phyloP scores from a whole-genome alignment of 805 yeast species.

The Ogataea henricii region DNA sequence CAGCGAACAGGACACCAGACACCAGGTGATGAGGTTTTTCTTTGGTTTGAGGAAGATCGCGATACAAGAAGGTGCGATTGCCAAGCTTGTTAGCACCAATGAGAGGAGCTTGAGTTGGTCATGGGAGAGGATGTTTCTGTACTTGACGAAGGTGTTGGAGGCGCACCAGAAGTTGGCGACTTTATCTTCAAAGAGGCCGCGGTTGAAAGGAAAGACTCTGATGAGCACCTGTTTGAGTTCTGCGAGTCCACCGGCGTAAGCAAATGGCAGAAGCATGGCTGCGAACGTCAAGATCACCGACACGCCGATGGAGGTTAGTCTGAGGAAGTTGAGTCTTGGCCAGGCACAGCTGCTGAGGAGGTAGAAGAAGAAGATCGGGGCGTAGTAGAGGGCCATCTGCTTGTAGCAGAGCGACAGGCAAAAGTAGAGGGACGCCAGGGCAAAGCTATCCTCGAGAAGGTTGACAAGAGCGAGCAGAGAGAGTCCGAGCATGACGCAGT shows the following conservation, averaged over 20 bases:
- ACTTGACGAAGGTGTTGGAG: constrained; percentile 76
- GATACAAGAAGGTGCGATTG: constrained; percentile 58
- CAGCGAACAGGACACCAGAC: constrained; percentile 80
- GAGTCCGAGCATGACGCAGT: constrained; percentile 91
- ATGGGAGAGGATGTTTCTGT: constrained; percentile 54
- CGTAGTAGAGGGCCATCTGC: constrained; percentile 93
- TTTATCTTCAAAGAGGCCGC: constrained; percentile 96
- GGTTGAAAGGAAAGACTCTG: constrained; percentile 86
- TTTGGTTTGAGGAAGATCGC: constrained; percentile 52
- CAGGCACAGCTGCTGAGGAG: constrained; percentile 57
- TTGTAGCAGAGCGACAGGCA: constrained; percentile 80
- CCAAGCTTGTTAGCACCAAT: constrained; percentile 50
- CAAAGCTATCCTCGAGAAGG: constrained; percentile 61
- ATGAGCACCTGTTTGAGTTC: constrained; percentile 58
- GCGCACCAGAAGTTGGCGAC: constrained; percentile 98
- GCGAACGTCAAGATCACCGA: constrained; percentile 59
- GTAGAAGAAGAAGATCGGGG: constrained; percentile 85
- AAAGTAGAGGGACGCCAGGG: constrained; percentile 74
- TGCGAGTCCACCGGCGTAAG: constrained; percentile 44
- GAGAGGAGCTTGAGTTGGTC: constrained; percentile 62
- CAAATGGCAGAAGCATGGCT: constrained; percentile 60
- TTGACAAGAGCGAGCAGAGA: constrained; percentile 68
- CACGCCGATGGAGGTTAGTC: constrained; percentile 62
- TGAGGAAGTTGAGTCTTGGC: constrained; percentile 49
- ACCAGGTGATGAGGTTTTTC: constrained; percentile 61